These are phyloP conservation scores for Trichoderma oligosporum DNA, from an alignment of 2,329 filamentous ascomycete species.

Conservation along the genomic window DNA sequence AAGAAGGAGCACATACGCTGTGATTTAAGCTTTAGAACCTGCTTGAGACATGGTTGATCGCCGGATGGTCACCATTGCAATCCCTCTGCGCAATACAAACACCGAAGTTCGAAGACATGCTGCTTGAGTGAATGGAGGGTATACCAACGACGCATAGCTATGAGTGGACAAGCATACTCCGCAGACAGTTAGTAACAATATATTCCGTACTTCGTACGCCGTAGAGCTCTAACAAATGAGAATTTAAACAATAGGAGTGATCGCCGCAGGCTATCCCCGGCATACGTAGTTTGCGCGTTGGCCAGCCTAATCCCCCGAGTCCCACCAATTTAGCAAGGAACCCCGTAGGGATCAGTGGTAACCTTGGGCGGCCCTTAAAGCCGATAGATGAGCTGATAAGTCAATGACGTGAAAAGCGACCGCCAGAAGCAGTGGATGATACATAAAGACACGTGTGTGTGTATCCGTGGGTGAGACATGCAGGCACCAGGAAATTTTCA, in stretches of 20 bases:
- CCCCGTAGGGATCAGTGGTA: not conserved
- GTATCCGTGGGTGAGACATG: slow-evolving; percentile 4
- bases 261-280: not conserved
- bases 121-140: not conserved
- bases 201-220: too few species aligned
- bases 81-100: not conserved
- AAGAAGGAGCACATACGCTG: not conserved
- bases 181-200: too few species aligned
- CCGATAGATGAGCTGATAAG: not conserved
- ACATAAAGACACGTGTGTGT: slow-evolving; percentile 7
- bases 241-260: not conserved
- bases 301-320: not conserved
- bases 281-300: not conserved
- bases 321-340: not conserved
- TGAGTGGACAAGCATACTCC: not conserved
- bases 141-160: not conserved
- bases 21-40: not conserved
- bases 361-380: not conserved
- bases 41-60: not conserved
- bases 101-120: not conserved
- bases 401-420: not conserved
- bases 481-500: slow-evolving; percentile 2
- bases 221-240: not conserved
- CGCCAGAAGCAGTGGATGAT: not conserved
- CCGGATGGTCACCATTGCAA: not conserved